Evolutionary conservation across 495 filamentous ascomycete genomes (phyloP).

Genomic region (Lophiostoma macrostomum): DNA sequence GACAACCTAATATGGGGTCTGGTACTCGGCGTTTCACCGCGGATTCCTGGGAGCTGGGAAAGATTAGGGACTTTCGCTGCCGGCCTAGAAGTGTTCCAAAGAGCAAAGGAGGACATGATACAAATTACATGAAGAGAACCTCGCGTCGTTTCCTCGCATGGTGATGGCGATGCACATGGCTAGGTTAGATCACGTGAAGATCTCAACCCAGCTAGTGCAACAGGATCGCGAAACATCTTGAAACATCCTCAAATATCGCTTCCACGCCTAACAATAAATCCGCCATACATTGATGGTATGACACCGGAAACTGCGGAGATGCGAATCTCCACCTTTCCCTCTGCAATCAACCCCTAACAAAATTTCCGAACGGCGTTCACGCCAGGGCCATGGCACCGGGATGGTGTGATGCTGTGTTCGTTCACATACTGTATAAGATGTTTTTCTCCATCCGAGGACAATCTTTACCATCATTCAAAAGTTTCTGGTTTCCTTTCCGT

Average conservation of each 20-base stretch:
- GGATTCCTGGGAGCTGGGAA: not conserved
- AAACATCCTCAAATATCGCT: conserved; percentile 7
- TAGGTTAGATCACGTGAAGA: conserved; percentile 4
- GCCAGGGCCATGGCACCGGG: not conserved
- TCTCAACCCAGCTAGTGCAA: not conserved
- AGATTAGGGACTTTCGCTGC: conserved; percentile 19
- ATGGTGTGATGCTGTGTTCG: not conserved
- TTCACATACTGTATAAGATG: too few species aligned
- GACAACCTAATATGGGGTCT: conserved; percentile 16
- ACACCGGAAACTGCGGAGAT: not conserved
- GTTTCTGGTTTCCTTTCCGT: too few species aligned
- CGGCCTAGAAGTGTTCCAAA: conserved; percentile 9
- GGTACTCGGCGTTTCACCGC: conserved; percentile 6
- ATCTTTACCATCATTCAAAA: too few species aligned
- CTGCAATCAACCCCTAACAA: conserved; percentile 3
- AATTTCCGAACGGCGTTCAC: not conserved
- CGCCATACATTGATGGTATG: conserved; percentile 2
- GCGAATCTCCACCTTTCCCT: not conserved
- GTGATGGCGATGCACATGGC: too few species aligned
- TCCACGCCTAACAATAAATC: not conserved
- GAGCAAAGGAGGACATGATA: conserved; percentile 4
- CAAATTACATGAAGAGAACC: conserved; percentile 1
- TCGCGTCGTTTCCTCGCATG: not conserved
- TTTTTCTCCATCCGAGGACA: too few species aligned
- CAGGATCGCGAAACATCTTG: conserved; percentile 5